Base-by-base conservation (phyloP, 108 stramenopile genomes). In the Aureococcus anophagefferens region DNA sequence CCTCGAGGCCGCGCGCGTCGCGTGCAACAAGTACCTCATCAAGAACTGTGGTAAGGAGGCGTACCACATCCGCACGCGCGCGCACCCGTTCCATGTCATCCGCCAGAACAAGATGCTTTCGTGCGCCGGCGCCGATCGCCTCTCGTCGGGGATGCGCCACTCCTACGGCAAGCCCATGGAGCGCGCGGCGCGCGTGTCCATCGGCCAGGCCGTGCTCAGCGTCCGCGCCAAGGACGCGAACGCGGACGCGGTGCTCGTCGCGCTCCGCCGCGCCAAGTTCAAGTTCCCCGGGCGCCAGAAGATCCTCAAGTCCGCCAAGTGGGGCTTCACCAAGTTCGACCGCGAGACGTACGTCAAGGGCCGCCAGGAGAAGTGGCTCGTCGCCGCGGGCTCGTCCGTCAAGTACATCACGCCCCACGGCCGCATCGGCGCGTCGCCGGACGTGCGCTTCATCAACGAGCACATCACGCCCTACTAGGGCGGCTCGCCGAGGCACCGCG, bases 201-300 rank as follows among this genome's bases (percentile, higher is more conserved):
- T 99, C 79, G 99, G 99, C 68, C 96, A 99, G 87, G 84, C 96
- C 74, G 81, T 99, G 66, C 81, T 99, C 35, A 84, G 81, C 33
- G 94, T 99, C 40, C 90, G 99, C 67, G 77, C 88, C 77, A 97
- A 96, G 90, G 97, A 99, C 80, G 73, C 76, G 46, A 76, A 88
- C 78, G 90, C 91, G 65, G 79, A 89, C 32, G 90, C 93, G 75
- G 91, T 94, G 72, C 87, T 99, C 75, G 97, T 97, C 84, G 97
- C 97, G 30, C 93, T 99, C 71, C 94, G 97, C 82, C 94, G 99
- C 72, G 97, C 97, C 66, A 99, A 99, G 87, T 98, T 98, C 90
- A 99, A 99, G 91, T 99, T 99, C 79, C 97, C 99, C 30, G 99
- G 99, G 68, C 87, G 99, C 71, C 99, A 99, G 90, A 99, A 99